Conservation (phyloP, 441 rosid species). For the Theobroma grandiflorum region DNA sequence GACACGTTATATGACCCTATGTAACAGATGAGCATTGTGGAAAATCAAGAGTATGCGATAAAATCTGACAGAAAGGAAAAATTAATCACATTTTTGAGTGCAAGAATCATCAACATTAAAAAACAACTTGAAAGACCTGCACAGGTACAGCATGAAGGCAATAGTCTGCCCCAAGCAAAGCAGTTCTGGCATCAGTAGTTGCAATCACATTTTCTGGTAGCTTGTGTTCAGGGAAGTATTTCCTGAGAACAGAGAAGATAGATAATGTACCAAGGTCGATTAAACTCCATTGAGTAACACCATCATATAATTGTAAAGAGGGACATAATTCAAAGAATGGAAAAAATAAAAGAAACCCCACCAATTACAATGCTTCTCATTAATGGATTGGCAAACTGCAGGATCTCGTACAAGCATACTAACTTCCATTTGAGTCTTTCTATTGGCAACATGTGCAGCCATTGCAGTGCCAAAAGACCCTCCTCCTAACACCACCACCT, state of each 20-base stretch:
- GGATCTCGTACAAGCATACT: constrained; percentile 84
- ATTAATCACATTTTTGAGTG: background rate
- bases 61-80: background rate
- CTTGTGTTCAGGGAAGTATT: constrained; percentile 83
- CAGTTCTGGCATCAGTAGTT: constrained; percentile 76
- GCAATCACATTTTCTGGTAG: constrained; percentile 86
- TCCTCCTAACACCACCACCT: constrained; percentile 98
- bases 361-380: constrained; percentile 65
- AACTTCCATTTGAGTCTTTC: constrained; percentile 76
- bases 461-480: constrained; percentile 97
- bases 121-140: constrained; percentile 55
- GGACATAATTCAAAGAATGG: background rate
- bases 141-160: constrained; percentile 95
- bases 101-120: background rate
- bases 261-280: constrained; percentile 11
- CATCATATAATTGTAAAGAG: background rate
- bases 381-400: constrained; percentile 72
- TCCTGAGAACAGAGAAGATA: constrained; percentile 45
- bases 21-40: background rate
- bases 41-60: background rate
- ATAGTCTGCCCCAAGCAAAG: constrained; percentile 80
- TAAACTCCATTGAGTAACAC: background rate
- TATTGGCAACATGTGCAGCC: constrained; percentile 89
- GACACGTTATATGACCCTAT: background rate
- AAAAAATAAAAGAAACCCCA: constrained; percentile 25